Base-by-base conservation (phyloP, 208 protist genomes). In the Naegleria lovaniensis region DNA sequence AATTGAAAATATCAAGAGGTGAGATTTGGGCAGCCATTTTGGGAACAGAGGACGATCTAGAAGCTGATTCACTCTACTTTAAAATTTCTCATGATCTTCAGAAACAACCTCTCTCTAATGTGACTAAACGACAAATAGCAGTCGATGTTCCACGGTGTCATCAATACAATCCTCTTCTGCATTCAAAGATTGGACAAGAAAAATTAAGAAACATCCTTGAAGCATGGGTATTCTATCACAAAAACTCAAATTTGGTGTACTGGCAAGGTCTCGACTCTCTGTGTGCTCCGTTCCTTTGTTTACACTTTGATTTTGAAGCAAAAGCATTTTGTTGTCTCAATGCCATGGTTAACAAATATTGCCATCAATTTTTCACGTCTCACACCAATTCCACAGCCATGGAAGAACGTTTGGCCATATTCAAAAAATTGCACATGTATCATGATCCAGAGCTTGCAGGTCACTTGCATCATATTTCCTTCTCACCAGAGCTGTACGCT, bases 231-330 rank as follows among this genome's bases (percentile, higher is more conserved):
- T 86, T 89, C 86, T 85, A 95, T 89, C 94, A 96, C 55, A 88
- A 90, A 19, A 90, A 90, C 13, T 51, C 75, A 36, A 33, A 25
- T 25, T 38, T 94, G 6, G 92, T 95, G 75, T 98, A 98, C 92
- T 98, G 97, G 97, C 97, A 98, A 92, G 97, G 97, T 0, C 86
- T 98, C 13, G 97, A 99, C 91, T 98, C 96, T 90, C 92, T 99
- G 2, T 94, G 93, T 38, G 96, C 98, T 38, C 93, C 97, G 67
- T 95, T 98, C 86, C 90, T 91, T 36, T 51, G 90, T 15, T 92
- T 96, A 15, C 92, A 94, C 88, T 95, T 95, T 58, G 52, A 93
- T 51, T 79, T 93, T 92, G 96, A 98, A 91, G 90, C 97, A 13
- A 94, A 95, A 39, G 96, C 96, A 29, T 93, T 96, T 43, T 93